Base-by-base conservation (phyloP, 1,139 yeast species). In the Scheffersomyces stambukii region DNA sequence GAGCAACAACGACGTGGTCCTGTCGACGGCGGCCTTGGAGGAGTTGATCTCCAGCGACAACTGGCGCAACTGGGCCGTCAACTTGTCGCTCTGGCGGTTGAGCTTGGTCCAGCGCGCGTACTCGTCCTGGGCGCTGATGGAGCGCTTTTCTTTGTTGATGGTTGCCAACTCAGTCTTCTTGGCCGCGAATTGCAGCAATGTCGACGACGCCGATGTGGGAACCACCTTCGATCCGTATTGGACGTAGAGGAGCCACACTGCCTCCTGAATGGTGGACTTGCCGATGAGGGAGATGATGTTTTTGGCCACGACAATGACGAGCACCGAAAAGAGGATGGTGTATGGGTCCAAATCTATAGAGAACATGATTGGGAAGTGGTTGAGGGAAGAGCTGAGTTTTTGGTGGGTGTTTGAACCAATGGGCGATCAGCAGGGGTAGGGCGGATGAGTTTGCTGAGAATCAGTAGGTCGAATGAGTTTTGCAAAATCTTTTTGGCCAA, bases 91-190 rank as follows among this genome's bases (percentile, higher is more conserved):
- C 44, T 71, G 73, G 28, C 98, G 71, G 46, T 86, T 89, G 40
- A 89, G 68, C 52, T 86, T 86, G 3, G 97, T 94, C 98, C 98
- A 91, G 46, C 75, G 80, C 26, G 97, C 96, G 54, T 89, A 91
- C 46, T 91, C 80, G 50, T 91, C 96, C 54, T 89, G 96, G 5
- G 96, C 93, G 37, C 88, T 76, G 10, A 89, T 72, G 6, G 69
- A 47, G 25, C 75, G 62, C 39, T 88, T 71, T 42, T 80, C 75
- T 9, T 60, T 61, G 40, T 71, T 63, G 16, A 78, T 49, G 15
- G 58, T 54, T 6, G 54, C 48, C 26, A 81, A 72, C 42, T 80
- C 73, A 6, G 48, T 43, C 35, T 70, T 64, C 35, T 70, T 60
- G 2, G 39, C 38, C 6, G 62, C 52, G 28, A 75, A 58, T 28